A percentile compares a stretch with the other conserved stretches of the same genome.
Conservation (phyloP, 345 rosid species). For the Acer saccharum region DNA sequence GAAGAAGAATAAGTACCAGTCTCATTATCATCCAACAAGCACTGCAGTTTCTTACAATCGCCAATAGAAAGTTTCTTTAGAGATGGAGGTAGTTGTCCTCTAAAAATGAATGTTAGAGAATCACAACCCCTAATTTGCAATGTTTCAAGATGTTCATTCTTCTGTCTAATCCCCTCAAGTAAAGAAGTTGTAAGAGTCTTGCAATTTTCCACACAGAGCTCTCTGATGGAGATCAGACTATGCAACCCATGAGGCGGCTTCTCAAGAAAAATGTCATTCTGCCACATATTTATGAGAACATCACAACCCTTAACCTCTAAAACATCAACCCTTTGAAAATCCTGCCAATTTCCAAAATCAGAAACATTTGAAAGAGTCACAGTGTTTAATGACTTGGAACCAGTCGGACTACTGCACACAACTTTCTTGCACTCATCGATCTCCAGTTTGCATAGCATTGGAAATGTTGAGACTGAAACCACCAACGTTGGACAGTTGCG, state of each 20-base stretch:
- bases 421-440: background rate
- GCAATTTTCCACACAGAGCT: background rate
- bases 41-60: background rate
- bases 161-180: too few species aligned
- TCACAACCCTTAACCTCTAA: background rate
- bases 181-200: too few species aligned
- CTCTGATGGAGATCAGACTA: background rate
- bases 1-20: background rate
- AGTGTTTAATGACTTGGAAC: background rate
- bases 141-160: too few species aligned
- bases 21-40: background rate
- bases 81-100: background rate
- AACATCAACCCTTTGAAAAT: background rate
- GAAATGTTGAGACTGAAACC: background rate
- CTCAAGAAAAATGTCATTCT: background rate
- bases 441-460: background rate
- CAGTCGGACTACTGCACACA: background rate
- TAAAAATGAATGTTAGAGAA: background rate
- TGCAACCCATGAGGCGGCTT: background rate
- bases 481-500: background rate
- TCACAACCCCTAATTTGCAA: background rate
- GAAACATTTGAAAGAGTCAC: background rate
- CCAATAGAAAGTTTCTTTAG: background rate
- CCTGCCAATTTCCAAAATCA: background rate
- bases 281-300: background rate